Percentiles rank a stretch among this genome's conserved stretches.
These are phyloP conservation scores for Kregervanrija delftensis DNA, from an alignment of 805 yeast species.

Conservation along the genomic window DNA sequence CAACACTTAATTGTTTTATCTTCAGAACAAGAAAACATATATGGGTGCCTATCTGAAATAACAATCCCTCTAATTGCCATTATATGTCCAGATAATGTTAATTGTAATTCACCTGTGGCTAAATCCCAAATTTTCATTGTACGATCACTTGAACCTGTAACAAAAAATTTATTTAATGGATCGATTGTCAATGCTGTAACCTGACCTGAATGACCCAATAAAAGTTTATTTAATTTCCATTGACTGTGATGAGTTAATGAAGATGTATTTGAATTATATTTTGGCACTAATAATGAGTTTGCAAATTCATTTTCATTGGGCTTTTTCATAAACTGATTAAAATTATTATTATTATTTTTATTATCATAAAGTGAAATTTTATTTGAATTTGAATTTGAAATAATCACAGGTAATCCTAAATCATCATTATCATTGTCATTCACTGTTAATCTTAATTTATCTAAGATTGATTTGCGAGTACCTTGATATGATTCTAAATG, in stretches of 20 bases:
- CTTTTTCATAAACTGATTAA: neutral
- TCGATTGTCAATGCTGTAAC: slow-evolving; percentile 77
- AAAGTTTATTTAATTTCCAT: slow-evolving; percentile 68
- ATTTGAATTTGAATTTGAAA: slow-evolving; percentile 3
- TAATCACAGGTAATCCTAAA: slow-evolving; percentile 8
- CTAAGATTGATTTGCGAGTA: slow-evolving; percentile 13
- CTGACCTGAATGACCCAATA: slow-evolving; percentile 93
- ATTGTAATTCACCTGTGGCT: slow-evolving; percentile 58
- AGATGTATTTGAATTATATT: slow-evolving; percentile 5
- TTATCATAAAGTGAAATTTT: slow-evolving; percentile 12
- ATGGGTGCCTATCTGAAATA: slow-evolving; percentile 73
- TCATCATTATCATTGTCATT: slow-evolving; percentile 5
- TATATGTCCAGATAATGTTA: slow-evolving; percentile 84
- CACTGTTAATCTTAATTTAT: slow-evolving; percentile 12
- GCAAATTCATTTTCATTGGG: slow-evolving; percentile 18
- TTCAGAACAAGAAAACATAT: slow-evolving; percentile 86
- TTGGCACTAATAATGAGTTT: slow-evolving; percentile 20
- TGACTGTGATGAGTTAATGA: slow-evolving; percentile 42
- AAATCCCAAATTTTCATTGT: slow-evolving; percentile 91
- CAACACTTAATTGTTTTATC: slow-evolving; percentile 91
- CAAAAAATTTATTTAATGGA: slow-evolving; percentile 86
- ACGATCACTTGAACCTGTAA: slow-evolving; percentile 83
- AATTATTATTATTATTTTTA: neutral
- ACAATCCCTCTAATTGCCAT: slow-evolving; percentile 80
- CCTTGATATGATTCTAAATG: slow-evolving; percentile 9